Conservation (phyloP, 2,329 filamentous ascomycete genomes). For the Aspergillus aculeatus region DNA sequence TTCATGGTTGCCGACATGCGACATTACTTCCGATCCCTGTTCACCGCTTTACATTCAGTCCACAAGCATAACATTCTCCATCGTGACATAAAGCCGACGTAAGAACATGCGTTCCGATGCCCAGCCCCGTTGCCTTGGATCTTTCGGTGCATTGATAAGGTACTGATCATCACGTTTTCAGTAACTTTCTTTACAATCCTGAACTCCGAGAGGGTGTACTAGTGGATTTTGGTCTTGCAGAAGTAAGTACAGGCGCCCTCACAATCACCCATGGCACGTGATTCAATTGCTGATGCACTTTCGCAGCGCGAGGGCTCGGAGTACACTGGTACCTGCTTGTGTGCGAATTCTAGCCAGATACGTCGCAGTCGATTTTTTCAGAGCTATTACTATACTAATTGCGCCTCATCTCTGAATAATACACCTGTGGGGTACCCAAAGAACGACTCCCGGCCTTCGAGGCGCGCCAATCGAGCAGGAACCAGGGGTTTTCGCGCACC, state of each 20-base stretch:
- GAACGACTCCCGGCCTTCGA: conserved; percentile 80
- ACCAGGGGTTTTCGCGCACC: conserved; percentile 94
- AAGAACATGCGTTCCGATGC: conserved; percentile 20
- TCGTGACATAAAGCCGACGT: conserved; percentile 92
- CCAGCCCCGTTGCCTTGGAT: background rate
- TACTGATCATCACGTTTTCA: conserved; percentile 23
- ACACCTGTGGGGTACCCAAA: conserved; percentile 74
- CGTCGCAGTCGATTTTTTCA: conserved; percentile 59
- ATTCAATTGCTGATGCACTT: conserved; percentile 3
- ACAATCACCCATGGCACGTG: background rate
- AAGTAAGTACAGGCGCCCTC: conserved; percentile 47
- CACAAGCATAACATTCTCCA: conserved; percentile 85
- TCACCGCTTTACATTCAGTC: conserved; percentile 79
- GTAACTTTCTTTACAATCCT: conserved; percentile 90
- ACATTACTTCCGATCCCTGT: conserved; percentile 84
- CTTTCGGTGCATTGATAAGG: background rate
- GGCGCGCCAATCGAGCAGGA: conserved; percentile 89
- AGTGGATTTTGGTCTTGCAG: conserved; percentile 98
- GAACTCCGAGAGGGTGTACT: conserved; percentile 74
- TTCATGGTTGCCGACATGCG: conserved; percentile 85
- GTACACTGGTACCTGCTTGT: conserved; percentile 63
- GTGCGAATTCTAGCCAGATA: conserved; percentile 63
- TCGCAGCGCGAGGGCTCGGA: conserved; percentile 56
- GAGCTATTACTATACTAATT: conserved; percentile 59
- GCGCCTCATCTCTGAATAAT: conserved; percentile 31